Evolutionary conservation across 2,329 filamentous ascomycete genomes (phyloP).

Genomic region (Ophiostoma sp.): DNA sequence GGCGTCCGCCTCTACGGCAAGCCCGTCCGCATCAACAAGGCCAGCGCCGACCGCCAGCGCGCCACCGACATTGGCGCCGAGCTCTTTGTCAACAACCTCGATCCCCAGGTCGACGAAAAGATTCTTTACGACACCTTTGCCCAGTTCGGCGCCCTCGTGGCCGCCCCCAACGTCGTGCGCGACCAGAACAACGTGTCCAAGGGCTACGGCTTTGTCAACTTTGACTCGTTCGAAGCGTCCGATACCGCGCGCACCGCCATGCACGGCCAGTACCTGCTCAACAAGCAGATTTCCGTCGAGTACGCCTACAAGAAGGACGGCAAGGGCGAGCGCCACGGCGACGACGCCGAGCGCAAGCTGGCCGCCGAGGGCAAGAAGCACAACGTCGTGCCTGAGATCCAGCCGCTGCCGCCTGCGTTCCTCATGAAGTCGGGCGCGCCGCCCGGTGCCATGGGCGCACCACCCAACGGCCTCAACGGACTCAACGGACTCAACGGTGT

Average conservation of each 20-base stretch:
- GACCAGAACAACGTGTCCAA: slow-evolving; percentile 86
- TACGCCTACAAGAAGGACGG: slow-evolving; percentile 99
- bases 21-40: slow-evolving; percentile 93
- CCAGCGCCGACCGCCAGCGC: slow-evolving; percentile 85
- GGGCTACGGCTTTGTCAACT: slow-evolving; percentile 94
- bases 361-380: slow-evolving; percentile 90
- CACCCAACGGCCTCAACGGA: background rate
- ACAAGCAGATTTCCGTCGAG: slow-evolving; percentile 92
- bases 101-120: slow-evolving; percentile 91
- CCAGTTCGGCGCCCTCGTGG: slow-evolving; percentile 80
- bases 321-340: slow-evolving; percentile 92
- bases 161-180: slow-evolving; percentile 82
- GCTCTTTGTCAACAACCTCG: slow-evolving; percentile 93
- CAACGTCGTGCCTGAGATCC: slow-evolving; percentile 77
- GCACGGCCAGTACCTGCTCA: slow-evolving; percentile 94
- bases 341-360: slow-evolving; percentile 85
- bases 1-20: slow-evolving; percentile 89
- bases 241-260: slow-evolving; percentile 88
- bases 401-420: slow-evolving; percentile 69
- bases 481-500: background rate
- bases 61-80: slow-evolving; percentile 91
- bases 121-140: slow-evolving; percentile 90
- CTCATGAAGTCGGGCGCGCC: slow-evolving; percentile 40
- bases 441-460: slow-evolving; percentile 21
- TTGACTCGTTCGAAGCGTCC: slow-evolving; percentile 85